A percentile compares a stretch with the other conserved stretches of the same genome.
phyloP scores from a whole-genome alignment of 2,329 filamentous ascomycete genomes.

The Didymella lethalis region DNA sequence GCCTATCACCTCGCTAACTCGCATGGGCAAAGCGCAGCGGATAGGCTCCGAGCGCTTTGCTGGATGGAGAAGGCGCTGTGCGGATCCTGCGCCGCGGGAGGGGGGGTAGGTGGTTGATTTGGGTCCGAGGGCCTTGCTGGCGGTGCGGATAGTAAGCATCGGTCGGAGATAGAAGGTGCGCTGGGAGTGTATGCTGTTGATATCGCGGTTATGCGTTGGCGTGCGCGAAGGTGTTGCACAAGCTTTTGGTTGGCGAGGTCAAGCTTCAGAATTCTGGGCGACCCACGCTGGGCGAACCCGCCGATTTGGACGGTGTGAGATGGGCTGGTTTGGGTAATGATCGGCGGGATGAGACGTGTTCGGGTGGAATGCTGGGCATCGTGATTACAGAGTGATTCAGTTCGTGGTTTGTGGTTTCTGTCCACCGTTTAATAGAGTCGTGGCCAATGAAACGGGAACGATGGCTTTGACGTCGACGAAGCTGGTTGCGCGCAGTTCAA shows the following conservation, averaged over 20 bases:
- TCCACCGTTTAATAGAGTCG: too few species aligned
- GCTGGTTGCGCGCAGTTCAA: too few species aligned
- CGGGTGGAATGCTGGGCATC: not conserved
- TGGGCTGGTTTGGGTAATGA: not conserved
- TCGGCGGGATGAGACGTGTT: not conserved
- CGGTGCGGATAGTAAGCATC: not conserved
- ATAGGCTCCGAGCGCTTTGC: conserved; percentile 4
- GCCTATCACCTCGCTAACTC: not conserved
- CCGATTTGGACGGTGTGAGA: not conserved
- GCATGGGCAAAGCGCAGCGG: not conserved
- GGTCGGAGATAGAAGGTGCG: conserved; percentile 2
- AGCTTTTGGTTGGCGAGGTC: conserved; percentile 12
- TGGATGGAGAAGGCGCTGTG: not conserved
- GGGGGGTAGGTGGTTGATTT: conserved; percentile 13
- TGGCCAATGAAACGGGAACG: too few species aligned
- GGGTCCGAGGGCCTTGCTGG: conserved; percentile 2
- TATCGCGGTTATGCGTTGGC: not conserved
- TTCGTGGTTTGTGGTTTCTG: too few species aligned
- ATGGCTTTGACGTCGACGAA: too few species aligned
- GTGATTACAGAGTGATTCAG: not conserved
- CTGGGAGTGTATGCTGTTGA: not conserved
- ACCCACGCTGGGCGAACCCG: conserved; percentile 9
- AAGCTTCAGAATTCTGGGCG: conserved; percentile 3
- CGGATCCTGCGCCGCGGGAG: not conserved
- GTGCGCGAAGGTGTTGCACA: conserved; percentile 5